These are phyloP conservation scores for Amylocystis lapponica DNA, from an alignment of 768 basidiomycete genomes.

Conservation along the genomic window DNA sequence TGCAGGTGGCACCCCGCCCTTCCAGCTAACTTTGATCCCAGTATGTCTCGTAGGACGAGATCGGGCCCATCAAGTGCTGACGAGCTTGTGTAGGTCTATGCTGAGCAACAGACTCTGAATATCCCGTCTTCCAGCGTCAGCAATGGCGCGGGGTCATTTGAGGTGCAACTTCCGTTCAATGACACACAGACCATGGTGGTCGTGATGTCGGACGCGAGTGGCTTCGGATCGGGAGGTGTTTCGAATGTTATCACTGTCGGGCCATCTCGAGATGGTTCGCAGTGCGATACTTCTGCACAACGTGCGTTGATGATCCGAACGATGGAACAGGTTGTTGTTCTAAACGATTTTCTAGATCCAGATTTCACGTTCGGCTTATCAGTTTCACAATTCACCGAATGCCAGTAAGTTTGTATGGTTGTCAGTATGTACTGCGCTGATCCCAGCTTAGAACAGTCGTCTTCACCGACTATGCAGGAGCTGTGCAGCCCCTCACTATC, in stretches of 20 bases:
- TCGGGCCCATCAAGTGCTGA: slow-evolving; percentile 4
- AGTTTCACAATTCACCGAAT: no score
- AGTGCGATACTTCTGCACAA: slow-evolving; percentile 46
- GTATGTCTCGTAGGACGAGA: slow-evolving; percentile 30
- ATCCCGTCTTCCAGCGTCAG: slow-evolving; percentile 49
- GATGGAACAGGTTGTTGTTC: no score
- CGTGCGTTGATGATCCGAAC: no score
- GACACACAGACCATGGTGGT: slow-evolving; percentile 39
- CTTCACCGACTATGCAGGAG: slow-evolving; percentile 15
- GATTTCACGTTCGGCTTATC: no score
- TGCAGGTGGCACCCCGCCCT: slow-evolving; percentile 60
- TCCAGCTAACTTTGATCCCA: slow-evolving; percentile 43
- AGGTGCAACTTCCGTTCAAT: slow-evolving; percentile 37
- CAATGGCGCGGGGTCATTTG: slow-evolving; percentile 49
- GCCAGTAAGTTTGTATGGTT: no score
- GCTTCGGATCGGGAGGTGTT: slow-evolving; percentile 62
- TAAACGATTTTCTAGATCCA: no score
- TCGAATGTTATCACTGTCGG: slow-evolving; percentile 45
- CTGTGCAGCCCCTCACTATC: slow-evolving; percentile 23
- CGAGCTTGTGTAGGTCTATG: slow-evolving; percentile 39
- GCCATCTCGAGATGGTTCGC: slow-evolving; percentile 31
- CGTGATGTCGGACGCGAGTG: slow-evolving; percentile 70
- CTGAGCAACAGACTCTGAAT: slow-evolving; percentile 46
- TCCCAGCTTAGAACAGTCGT: no score
- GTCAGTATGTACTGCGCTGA: no score